These are phyloP conservation scores for Annulohypoxylon nitens DNA, from an alignment of 495 filamentous ascomycete genomes.

Conservation along the genomic window DNA sequence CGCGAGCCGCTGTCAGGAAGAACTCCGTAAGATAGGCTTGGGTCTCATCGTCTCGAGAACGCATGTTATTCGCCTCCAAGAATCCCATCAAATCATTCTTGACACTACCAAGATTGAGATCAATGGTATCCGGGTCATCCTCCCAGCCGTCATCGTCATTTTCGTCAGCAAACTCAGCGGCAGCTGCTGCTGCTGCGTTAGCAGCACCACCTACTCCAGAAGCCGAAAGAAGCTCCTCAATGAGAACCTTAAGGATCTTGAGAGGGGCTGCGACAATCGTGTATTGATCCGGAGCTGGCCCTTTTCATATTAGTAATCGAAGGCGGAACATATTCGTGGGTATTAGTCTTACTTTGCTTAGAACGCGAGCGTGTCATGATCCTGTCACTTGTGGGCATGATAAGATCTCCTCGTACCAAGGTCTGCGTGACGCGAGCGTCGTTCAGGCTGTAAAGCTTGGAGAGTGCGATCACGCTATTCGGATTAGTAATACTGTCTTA, in stretches of 20 bases:
- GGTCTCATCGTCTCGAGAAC: conserved; percentile 91
- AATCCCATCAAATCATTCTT: conserved; percentile 85
- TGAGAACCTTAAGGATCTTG: conserved; percentile 95
- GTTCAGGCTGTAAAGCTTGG: conserved; percentile 86
- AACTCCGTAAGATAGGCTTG: conserved; percentile 85
- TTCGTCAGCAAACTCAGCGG: conserved; percentile 67
- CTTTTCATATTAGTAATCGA: conserved; percentile 33
- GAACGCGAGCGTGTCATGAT: conserved; percentile 95
- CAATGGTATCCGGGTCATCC: conserved; percentile 80
- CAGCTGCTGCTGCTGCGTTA: conserved; percentile 65
- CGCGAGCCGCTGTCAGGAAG: conserved; percentile 75
- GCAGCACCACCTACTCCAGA: conserved; percentile 63
- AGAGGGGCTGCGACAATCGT: conserved; percentile 88
- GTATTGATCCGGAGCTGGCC: conserved; percentile 83
- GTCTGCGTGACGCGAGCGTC: conserved; percentile 84
- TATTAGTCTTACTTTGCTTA: conserved; percentile 69
- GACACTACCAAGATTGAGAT: conserved; percentile 74
- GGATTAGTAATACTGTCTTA: conserved; percentile 54
- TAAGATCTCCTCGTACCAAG: conserved; percentile 89
- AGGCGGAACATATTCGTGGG: not conserved
- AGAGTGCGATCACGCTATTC: conserved; percentile 84
- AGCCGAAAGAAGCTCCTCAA: conserved; percentile 85
- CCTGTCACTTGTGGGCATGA: conserved; percentile 80
- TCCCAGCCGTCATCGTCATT: conserved; percentile 89
- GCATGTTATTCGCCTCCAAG: conserved; percentile 70